Evolutionary conservation across 1,284 basidiomycete species (phyloP).

Genomic region (Ustilago xerochloae): DNA sequence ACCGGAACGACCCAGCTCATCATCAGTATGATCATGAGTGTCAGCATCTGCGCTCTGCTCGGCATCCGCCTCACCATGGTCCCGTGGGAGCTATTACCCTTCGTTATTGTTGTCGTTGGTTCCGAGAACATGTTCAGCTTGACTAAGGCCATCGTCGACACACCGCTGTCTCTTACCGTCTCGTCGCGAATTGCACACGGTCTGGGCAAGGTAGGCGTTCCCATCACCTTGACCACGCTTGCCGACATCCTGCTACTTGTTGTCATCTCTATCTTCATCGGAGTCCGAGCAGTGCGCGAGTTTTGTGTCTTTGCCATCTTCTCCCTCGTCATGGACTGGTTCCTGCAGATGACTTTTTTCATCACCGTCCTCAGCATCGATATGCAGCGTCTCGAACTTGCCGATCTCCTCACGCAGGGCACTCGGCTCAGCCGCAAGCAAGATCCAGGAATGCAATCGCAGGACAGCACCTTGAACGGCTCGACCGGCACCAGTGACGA

Average conservation of each 20-base stretch:
- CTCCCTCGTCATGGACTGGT: constrained; percentile 94
- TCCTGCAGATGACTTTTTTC: constrained; percentile 91
- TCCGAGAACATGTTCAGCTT: constrained; percentile 97
- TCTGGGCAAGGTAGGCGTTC: constrained; percentile 84
- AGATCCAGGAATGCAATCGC: constrained; percentile 2
- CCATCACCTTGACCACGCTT: constrained; percentile 90
- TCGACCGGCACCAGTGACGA: constrained; percentile 12
- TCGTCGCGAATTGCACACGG: constrained; percentile 92
- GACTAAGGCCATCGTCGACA: constrained; percentile 87
- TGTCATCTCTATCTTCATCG: constrained; percentile 79
- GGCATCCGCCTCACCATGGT: constrained; percentile 87
- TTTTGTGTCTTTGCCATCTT: constrained; percentile 94
- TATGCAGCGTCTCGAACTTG: constrained; percentile 81
- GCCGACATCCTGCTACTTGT: constrained; percentile 85
- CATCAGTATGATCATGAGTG: constrained; percentile 90
- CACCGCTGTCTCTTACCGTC: constrained; percentile 87
- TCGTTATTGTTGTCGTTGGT: constrained; percentile 94
- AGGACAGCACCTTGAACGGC: constrained; percentile 15
- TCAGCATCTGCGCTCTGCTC: constrained; percentile 87
- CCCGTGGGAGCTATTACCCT: constrained; percentile 86
- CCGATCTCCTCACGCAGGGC: constrained; percentile 58
- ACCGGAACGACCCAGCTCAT: constrained; percentile 90
- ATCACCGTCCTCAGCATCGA: constrained; percentile 89
- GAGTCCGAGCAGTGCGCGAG: constrained; percentile 83
- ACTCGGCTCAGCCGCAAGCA: constrained; percentile 35